Evolutionary conservation across 352 stramenopile species (phyloP), one percentile per base, ranked within the genome.

Genomic region (Poterioochromonas sp.): DNA sequence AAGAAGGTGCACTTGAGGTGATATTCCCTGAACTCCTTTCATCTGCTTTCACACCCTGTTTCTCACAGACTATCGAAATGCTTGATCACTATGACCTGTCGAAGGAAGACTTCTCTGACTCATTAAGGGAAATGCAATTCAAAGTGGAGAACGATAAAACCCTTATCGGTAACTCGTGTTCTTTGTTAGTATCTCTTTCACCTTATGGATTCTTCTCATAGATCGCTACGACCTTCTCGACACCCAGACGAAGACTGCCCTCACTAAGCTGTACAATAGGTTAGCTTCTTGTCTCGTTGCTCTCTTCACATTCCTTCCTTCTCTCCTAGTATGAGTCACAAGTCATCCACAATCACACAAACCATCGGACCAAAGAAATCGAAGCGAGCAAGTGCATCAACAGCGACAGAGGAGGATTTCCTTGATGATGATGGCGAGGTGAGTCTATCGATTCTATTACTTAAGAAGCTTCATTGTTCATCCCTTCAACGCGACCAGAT

Each of bases 41-140:
- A 41, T 85, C 82, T 40, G 58, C 80, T 26, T 64, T 44, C 40
- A 73, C 80, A 11, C 81, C 81, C 29, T 49, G 92, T 54, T 86
- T 96, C 34, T 80, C 89, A 3, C 88, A 95, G 76, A 90, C 94
- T 58, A 97, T 99, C 73, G 85, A 88, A 26, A 84, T 98, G 41
- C 90, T 99, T 79, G 94, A 99, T 81, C 87, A 92, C 62, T 99
- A 97, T 81, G 95, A 96, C 62, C 90, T 99, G 70, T 94, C 87
- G 68, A 90, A 93, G 54, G 94, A 99, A 82, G 95, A 99, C 83
- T 80, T 99, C 32, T 95, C 97, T 15, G 96, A 99, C 83, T 97
- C 92, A 29, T 91, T 98, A 84, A 90, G 97, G 79, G 85, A 89
- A 53, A 86, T 92, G 64, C 26, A 83, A 35, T 88, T 88, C 81